Conservation (phyloP, 768 basidiomycete species). For the Naganishia onofrii region DNA sequence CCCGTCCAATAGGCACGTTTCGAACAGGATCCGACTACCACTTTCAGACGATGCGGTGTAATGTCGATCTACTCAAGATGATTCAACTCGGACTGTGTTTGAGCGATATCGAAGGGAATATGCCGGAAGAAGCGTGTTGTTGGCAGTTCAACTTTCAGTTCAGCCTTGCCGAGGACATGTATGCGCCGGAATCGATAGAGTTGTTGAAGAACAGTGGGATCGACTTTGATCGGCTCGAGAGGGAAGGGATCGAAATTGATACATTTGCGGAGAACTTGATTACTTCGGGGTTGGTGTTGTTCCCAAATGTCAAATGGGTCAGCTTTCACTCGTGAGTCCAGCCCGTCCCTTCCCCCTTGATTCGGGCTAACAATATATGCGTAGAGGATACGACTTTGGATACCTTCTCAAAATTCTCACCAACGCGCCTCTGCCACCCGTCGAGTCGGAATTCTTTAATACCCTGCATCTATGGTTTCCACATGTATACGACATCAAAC, state of each 20-base stretch:
- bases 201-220: conserved; percentile 90
- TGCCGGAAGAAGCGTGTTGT: conserved; percentile 77
- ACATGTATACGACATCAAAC: conserved; percentile 94
- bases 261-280: conserved; percentile 97
- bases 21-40: conserved; percentile 97
- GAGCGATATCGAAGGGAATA: conserved; percentile 88
- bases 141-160: conserved; percentile 99
- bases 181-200: conserved; percentile 94
- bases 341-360: not conserved
- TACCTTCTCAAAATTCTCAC: conserved; percentile 90
- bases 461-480: conserved; percentile 90
- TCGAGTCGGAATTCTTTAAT: conserved; percentile 86
- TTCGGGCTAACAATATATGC: not conserved
- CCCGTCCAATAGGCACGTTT: conserved; percentile 91
- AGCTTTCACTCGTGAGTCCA: conserved; percentile 87
- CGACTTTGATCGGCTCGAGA: conserved; percentile 89
- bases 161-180: conserved; percentile 93
- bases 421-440: conserved; percentile 74
- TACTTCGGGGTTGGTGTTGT: conserved; percentile 86
- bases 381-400: conserved; percentile 96
- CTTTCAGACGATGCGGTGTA: conserved; percentile 99
- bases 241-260: conserved; percentile 84
- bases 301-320: conserved; percentile 89
- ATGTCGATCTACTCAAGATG: conserved; percentile 95
- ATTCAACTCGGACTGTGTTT: conserved; percentile 96